phyloP scores from a whole-genome alignment of 1,284 basidiomycete genomes.

The Takashimella koratensis region DNA sequence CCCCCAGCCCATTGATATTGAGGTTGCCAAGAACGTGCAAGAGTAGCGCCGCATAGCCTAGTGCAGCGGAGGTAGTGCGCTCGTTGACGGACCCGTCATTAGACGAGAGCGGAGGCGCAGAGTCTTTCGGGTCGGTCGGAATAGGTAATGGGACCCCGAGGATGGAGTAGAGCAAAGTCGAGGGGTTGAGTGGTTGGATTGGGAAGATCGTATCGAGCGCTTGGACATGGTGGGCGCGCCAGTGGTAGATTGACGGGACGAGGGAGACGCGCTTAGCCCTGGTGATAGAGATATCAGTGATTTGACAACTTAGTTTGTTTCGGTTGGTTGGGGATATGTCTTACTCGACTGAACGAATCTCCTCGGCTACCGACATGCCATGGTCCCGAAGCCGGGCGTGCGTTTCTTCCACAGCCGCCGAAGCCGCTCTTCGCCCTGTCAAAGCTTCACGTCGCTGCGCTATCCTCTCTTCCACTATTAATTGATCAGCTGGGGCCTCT shows the following conservation, averaged over 20 bases:
- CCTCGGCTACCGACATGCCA: constrained; percentile 17
- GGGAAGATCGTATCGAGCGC: constrained; percentile 77
- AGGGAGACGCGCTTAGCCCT: constrained; percentile 50
- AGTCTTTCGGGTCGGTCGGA: constrained; percentile 67
- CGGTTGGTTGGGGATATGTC: constrained; percentile 6
- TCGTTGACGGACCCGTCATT: constrained; percentile 63
- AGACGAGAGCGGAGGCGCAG: constrained; percentile 70
- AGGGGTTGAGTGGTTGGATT: constrained; percentile 74
- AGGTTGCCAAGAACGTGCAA: constrained; percentile 77
- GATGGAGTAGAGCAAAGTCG: constrained; percentile 79
- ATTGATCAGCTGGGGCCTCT: neutral
- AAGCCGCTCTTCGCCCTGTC: constrained; percentile 1
- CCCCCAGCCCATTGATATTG: constrained; percentile 45
- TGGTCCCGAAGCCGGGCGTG: constrained; percentile 21
- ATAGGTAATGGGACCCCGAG: constrained; percentile 79
- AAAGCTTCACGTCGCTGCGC: constrained; percentile 27
- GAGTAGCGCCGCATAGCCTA: constrained; percentile 82
- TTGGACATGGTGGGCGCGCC: constrained; percentile 67
- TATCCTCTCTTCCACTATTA: constrained; percentile 13
- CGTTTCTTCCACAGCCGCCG: constrained; percentile 17
- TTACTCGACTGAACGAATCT: constrained; percentile 28
- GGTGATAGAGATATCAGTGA: constrained; percentile 4
- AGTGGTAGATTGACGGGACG: constrained; percentile 54
- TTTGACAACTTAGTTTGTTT: too few species aligned
- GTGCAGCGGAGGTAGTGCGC: constrained; percentile 73